Evolutionary conservation across 306 rosid species (phyloP), one percentile per base, ranked within the genome.

Genomic region (Vigna angularis): DNA sequence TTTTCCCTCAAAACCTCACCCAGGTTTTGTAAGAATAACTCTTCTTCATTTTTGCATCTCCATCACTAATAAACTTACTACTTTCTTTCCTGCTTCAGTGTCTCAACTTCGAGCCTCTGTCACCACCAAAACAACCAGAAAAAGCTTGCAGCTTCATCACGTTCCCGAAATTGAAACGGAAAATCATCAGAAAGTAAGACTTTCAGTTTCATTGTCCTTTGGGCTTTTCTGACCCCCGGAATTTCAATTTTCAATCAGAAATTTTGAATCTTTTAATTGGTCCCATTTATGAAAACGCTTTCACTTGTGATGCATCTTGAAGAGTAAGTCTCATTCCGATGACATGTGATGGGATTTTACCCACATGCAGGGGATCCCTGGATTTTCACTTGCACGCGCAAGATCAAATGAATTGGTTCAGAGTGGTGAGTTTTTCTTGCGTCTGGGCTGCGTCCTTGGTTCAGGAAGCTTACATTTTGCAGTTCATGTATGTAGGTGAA

Each of bases 111-210:
- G 85, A 63, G 84, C 80, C 66, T 84, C 80, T 30, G 28, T 34
- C 53, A 86, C 87, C 69, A 88, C 52, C 34, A 90, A 83, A 67
- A 88, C 81, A 78, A 40, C 73, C 72, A 83, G 85, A 73, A 86
- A 30, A 84, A 65, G 32, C 0, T 55, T 50, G 16, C 76, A 75
- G 57, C 55, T 72, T 79, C 66, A 72, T 62, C 81, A 13, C 18
- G 16, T 57, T 49, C 65, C 68, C 26, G 57, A 73, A 38, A 62
- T 67, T 49, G 48, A 80, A 40, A 34, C 84, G 51, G 70, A 55
- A 48, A 50, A 57, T 24, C 78, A 28, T 11, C 15, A 45, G 16
- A 82, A 82, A 59, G 92, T 89, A 57, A 80, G 87, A 70, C 30
- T 36, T 65, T 70, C 47, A 9, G 51, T 51, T 13, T 66, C 30